Conservation (phyloP, 2,329 filamentous ascomycete species). For the Aspergillus thermomutatus region DNA sequence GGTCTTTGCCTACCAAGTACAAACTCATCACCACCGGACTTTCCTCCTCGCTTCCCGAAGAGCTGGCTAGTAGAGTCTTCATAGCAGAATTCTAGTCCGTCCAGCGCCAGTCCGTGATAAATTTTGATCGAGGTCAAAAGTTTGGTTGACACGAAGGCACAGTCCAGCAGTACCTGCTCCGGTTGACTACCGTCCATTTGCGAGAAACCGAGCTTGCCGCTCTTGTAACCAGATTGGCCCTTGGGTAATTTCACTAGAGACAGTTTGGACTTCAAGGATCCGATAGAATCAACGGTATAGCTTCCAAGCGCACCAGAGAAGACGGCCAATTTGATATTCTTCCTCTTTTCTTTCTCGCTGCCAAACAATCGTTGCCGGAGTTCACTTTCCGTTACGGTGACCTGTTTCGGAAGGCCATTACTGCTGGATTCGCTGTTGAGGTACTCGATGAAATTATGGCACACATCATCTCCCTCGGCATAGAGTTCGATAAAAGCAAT, state of each 20-base stretch:
- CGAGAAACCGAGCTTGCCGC: slow-evolving; percentile 70
- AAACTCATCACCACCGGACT: slow-evolving; percentile 68
- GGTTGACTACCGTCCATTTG: slow-evolving; percentile 66
- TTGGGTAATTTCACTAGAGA: slow-evolving; percentile 72
- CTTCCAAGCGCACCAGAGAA: slow-evolving; percentile 73
- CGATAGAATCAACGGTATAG: slow-evolving; percentile 74
- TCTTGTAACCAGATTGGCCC: slow-evolving; percentile 70
- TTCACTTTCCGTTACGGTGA: slow-evolving; percentile 71
- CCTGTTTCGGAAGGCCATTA: slow-evolving; percentile 63
- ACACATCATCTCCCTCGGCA: slow-evolving; percentile 74
- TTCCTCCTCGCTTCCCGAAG: slow-evolving; percentile 77
- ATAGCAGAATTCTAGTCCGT: slow-evolving; percentile 90
- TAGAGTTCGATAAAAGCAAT: slow-evolving; percentile 84
- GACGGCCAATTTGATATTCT: slow-evolving; percentile 64
- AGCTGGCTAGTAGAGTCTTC: slow-evolving; percentile 81
- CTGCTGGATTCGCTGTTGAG: slow-evolving; percentile 58
- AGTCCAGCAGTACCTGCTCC: slow-evolving; percentile 72
- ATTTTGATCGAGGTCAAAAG: slow-evolving; percentile 72
- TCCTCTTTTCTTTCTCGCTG: slow-evolving; percentile 63
- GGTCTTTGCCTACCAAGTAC: slow-evolving; percentile 62
- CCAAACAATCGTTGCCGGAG: slow-evolving; percentile 69
- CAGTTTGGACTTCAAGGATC: slow-evolving; percentile 65
- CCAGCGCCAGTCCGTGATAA: slow-evolving; percentile 72
- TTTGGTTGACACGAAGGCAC: slow-evolving; percentile 64
- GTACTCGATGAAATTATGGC: slow-evolving; percentile 79